Evolutionary conservation across 352 stramenopile species (phyloP).

Genomic region (Globisporangium lucens): DNA sequence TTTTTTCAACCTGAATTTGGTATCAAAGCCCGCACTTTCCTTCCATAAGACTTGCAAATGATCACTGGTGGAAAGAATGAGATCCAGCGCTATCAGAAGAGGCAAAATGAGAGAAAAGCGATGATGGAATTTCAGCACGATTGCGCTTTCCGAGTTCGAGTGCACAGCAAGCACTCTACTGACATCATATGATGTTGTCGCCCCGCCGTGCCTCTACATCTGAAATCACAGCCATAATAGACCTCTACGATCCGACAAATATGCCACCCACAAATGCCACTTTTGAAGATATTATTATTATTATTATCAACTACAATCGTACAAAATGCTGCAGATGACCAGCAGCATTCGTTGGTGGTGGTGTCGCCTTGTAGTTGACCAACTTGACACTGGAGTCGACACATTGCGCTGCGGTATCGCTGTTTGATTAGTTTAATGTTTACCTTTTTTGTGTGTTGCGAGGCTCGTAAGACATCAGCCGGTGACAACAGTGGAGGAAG

Average conservation of each 20-base stretch:
- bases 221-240: no score
- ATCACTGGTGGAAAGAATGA: not conserved
- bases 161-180: not conserved
- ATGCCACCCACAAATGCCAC: no score
- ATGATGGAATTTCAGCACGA: not conserved
- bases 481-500: not conserved
- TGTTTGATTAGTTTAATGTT: not conserved
- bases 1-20: not conserved
- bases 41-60: not conserved
- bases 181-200: no score
- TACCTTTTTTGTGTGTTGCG: not conserved
- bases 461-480: not conserved
- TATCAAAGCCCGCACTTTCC: not conserved
- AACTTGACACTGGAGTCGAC: not conserved
- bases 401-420: no score
- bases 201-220: no score
- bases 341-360: not conserved
- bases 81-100: not conserved
- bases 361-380: not conserved
- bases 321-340: not conserved
- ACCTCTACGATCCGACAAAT: no score
- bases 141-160: not conserved
- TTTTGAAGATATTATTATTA: no score
- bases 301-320: no score
- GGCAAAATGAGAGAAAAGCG: not conserved